Evolutionary conservation across 192 early-diverging fungal species (phyloP).

Genomic region (Mortierella antarctica): DNA sequence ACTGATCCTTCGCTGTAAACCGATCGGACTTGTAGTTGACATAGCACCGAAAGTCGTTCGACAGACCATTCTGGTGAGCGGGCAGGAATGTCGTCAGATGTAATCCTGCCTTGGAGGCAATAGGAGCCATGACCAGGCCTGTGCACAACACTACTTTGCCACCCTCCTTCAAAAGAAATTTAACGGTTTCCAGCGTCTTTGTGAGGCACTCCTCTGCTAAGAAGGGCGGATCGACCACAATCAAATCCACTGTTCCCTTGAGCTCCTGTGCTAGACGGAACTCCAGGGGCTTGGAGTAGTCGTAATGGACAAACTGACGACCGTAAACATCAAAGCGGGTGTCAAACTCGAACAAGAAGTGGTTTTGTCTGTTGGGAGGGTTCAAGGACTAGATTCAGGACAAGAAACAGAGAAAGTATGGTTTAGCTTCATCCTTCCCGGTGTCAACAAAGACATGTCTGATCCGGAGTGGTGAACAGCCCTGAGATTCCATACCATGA

Average conservation of each 20-base stretch:
- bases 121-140: conserved; percentile 32
- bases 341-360: conserved; percentile 81
- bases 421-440: no score
- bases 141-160: conserved; percentile 72
- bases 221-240: conserved; percentile 86
- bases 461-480: background rate
- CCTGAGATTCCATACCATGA: conserved; percentile 59
- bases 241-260: conserved; percentile 69
- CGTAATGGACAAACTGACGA: conserved; percentile 74
- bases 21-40: conserved; percentile 63
- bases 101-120: conserved; percentile 13
- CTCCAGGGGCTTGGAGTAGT: conserved; percentile 74
- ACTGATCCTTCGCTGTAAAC: conserved; percentile 9
- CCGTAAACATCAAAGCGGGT: conserved; percentile 78
- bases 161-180: conserved; percentile 57
- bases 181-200: conserved; percentile 72
- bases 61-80: conserved; percentile 72
- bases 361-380: conserved; percentile 46
- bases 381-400: conserved; percentile 38
- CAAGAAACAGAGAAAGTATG: background rate
- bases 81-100: conserved; percentile 70
- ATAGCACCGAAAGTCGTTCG: conserved; percentile 84
- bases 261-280: conserved; percentile 58
- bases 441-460: background rate
- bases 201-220: conserved; percentile 78